phyloP scores from a whole-genome alignment of 179 eudicot species.

The Dionaea muscipula region DNA sequence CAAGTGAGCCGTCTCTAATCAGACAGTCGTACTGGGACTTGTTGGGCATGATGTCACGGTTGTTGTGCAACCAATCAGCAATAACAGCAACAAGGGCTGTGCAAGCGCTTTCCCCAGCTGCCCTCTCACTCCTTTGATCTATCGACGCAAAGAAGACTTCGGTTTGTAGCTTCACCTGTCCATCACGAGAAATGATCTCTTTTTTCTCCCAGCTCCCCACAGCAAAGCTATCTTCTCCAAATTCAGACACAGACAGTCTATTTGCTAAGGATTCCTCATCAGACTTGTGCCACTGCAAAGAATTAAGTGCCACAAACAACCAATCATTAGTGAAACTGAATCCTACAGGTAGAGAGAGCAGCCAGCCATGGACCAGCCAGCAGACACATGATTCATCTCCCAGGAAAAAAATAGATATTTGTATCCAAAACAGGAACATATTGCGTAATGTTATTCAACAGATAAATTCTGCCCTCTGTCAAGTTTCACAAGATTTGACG shows the following conservation, averaged over 20 bases:
- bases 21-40: slow-evolving; percentile 66
- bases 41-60: slow-evolving; percentile 53
- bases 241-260: slow-evolving; percentile 41
- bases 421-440: not conserved
- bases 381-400: not conserved
- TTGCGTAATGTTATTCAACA: too few species aligned
- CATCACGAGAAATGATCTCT: slow-evolving; percentile 66
- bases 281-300: slow-evolving; percentile 20
- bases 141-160: slow-evolving; percentile 76
- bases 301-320: not conserved
- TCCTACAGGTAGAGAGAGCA: too few species aligned
- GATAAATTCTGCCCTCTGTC: not conserved
- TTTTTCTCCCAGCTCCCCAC: slow-evolving; percentile 74
- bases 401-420: not conserved
- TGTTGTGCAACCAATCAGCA: slow-evolving; percentile 72
- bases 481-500: not conserved
- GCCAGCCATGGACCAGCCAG: too few species aligned
- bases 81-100: slow-evolving; percentile 86
- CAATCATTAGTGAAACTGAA: too few species aligned
- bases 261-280: slow-evolving; percentile 42
- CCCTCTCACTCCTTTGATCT: slow-evolving; percentile 76
- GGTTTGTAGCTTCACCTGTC: slow-evolving; percentile 59
- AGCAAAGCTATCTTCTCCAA: slow-evolving; percentile 78
- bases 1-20: slow-evolving; percentile 72
- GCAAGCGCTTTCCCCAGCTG: slow-evolving; percentile 89